Conservation (phyloP, 495 filamentous ascomycete species). For the Trichoderma asperelloides region DNA sequence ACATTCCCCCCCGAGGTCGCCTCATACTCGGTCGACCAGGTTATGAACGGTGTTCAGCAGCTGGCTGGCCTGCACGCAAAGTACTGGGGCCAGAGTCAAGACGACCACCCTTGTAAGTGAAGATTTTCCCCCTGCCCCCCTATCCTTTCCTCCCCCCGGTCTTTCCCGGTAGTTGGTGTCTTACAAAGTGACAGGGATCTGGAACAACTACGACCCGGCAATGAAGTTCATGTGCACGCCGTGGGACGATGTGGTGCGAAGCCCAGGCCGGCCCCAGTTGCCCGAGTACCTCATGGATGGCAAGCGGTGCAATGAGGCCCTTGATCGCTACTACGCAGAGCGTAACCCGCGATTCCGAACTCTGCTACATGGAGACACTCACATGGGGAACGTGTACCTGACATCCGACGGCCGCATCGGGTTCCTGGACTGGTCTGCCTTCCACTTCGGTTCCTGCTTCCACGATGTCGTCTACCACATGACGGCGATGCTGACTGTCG, state of each 20-base stretch:
- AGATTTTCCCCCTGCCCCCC: neutral
- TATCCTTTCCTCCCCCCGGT: neutral
- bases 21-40: slow-evolving; percentile 17
- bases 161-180: neutral
- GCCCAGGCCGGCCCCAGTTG: slow-evolving; percentile 15
- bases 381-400: slow-evolving; percentile 22
- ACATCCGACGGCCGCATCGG: slow-evolving; percentile 15
- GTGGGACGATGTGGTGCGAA: slow-evolving; percentile 18
- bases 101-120: slow-evolving; percentile 18
- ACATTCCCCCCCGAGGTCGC: slow-evolving; percentile 21
- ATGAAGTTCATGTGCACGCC: slow-evolving; percentile 14
- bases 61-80: slow-evolving; percentile 22
- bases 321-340: slow-evolving; percentile 19
- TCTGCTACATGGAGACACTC: slow-evolving; percentile 21
- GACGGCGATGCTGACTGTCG: slow-evolving; percentile 33
- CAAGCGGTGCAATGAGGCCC: slow-evolving; percentile 17
- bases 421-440: slow-evolving; percentile 21
- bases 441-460: slow-evolving; percentile 21
- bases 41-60: slow-evolving; percentile 20
- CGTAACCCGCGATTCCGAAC: slow-evolving; percentile 21
- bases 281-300: slow-evolving; percentile 19
- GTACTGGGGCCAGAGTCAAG: slow-evolving; percentile 20
- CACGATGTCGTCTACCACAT: slow-evolving; percentile 21
- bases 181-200: slow-evolving; percentile 11
- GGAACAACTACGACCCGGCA: slow-evolving; percentile 21